Conservation (phyloP, 1,284 basidiomycete genomes). For the Ganoderma resinaceum region DNA sequence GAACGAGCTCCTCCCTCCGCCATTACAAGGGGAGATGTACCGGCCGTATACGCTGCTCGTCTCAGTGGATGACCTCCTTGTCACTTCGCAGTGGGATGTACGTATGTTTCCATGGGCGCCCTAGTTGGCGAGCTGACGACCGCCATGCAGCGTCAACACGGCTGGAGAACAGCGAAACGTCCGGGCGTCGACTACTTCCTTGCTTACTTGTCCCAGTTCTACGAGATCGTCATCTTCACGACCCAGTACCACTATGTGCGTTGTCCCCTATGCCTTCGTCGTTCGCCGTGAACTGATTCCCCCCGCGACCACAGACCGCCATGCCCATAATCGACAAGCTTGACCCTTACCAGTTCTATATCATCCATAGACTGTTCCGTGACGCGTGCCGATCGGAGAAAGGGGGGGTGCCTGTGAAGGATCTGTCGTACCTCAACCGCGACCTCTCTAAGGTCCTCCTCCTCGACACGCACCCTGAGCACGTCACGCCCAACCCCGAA, state of each 20-base stretch:
- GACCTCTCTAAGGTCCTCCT: slow-evolving; percentile 91
- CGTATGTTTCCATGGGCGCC: slow-evolving; percentile 39
- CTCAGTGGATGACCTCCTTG: slow-evolving; percentile 91
- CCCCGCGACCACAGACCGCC: slow-evolving; percentile 68
- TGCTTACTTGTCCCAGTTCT: slow-evolving; percentile 96
- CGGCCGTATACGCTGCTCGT: slow-evolving; percentile 93
- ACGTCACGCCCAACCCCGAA: slow-evolving; percentile 84
- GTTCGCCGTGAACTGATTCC: slow-evolving; percentile 14
- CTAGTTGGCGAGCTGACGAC: slow-evolving; percentile 7
- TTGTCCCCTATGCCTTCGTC: slow-evolving; percentile 27
- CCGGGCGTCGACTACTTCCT: slow-evolving; percentile 99
- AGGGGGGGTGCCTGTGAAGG: slow-evolving; percentile 83
- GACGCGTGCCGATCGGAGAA: slow-evolving; percentile 86
- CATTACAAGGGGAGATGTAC: slow-evolving; percentile 83
- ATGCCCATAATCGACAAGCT: slow-evolving; percentile 92
- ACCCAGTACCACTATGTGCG: slow-evolving; percentile 89
- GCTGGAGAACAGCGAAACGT: slow-evolving; percentile 92
- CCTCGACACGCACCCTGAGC: slow-evolving; percentile 87
- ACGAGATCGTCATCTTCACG: slow-evolving; percentile 97
- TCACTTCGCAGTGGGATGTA: slow-evolving; percentile 95
- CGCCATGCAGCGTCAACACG: slow-evolving; percentile 71
- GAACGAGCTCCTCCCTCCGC: slow-evolving; percentile 90
- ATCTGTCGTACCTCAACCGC: slow-evolving; percentile 92
- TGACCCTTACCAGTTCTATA: slow-evolving; percentile 91
- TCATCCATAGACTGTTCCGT: slow-evolving; percentile 90